Evolutionary conservation across 208 protist species (phyloP).

Genomic region (Jaenimonas drosophilae): DNA sequence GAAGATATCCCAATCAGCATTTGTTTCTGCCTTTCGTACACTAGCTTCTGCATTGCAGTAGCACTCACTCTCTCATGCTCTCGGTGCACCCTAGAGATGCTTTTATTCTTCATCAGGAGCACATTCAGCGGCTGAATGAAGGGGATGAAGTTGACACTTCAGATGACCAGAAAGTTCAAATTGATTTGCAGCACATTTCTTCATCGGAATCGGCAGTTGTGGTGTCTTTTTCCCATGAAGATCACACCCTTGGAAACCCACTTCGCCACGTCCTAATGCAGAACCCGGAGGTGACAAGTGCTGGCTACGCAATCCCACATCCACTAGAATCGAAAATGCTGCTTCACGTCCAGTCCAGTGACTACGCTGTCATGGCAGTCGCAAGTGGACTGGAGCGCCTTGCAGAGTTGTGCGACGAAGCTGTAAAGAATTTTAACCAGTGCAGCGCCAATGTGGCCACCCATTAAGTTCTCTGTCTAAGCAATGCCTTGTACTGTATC

Average conservation of each 20-base stretch:
- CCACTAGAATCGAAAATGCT: slow-evolving; percentile 91
- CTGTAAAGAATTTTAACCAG: slow-evolving; percentile 60
- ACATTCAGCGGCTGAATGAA: slow-evolving; percentile 80
- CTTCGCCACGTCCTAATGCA: slow-evolving; percentile 90
- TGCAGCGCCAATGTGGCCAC: too few species aligned
- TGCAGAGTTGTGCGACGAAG: slow-evolving; percentile 72
- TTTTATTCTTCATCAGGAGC: slow-evolving; percentile 84
- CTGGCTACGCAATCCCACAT: slow-evolving; percentile 90
- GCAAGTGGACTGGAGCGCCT: slow-evolving; percentile 68
- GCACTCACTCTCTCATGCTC: not conserved
- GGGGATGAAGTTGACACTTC: slow-evolving; percentile 89
- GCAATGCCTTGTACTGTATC: too few species aligned
- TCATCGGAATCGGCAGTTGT: slow-evolving; percentile 68
- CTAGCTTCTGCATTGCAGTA: too few species aligned
- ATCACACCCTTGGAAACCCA: slow-evolving; percentile 90
- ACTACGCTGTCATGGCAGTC: slow-evolving; percentile 85
- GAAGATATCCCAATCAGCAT: too few species aligned
- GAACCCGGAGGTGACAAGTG: slow-evolving; percentile 76
- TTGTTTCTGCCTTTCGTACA: too few species aligned
- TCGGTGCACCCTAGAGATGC: slow-evolving; percentile 21
- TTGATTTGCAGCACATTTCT: slow-evolving; percentile 75
- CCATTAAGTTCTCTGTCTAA: too few species aligned
- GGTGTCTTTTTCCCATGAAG: slow-evolving; percentile 84
- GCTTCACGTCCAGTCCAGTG: slow-evolving; percentile 80
- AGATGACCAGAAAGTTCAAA: slow-evolving; percentile 79